A percentile compares a stretch with the other conserved stretches of the same genome.
phyloP scores from a whole-genome alignment of 2,329 filamentous ascomycete species.

The Thielaviopsis ethacetica region DNA sequence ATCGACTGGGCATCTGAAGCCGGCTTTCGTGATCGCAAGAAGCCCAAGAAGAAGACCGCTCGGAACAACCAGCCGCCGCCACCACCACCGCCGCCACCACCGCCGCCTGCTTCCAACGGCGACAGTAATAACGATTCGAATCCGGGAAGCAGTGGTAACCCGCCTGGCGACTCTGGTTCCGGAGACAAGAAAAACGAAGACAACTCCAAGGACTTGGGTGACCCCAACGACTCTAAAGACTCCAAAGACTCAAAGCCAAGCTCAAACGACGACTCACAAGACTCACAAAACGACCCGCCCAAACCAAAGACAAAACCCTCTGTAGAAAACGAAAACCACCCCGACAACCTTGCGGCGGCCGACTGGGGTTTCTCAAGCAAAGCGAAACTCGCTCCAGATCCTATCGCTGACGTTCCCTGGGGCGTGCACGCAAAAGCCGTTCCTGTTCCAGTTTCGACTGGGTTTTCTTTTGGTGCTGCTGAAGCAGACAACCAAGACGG shows the following conservation, averaged over 20 bases:
- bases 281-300: neutral
- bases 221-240: neutral
- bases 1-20: conserved; percentile 15
- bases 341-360: too few species aligned
- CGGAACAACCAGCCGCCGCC: neutral
- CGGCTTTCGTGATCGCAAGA: conserved; percentile 13
- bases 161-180: neutral
- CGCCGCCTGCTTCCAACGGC: neutral
- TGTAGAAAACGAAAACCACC: too few species aligned
- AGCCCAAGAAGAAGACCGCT: conserved; percentile 13
- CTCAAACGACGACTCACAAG: neutral
- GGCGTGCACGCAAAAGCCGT: too few species aligned
- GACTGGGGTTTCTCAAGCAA: too few species aligned
- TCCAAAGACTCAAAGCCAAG: neutral
- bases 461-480: too few species aligned
- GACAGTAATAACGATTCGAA: neutral
- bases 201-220: conserved; percentile 3
- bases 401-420: too few species aligned
- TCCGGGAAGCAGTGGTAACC: neutral
- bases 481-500: neutral
- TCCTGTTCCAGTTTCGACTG: too few species aligned
- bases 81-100: neutral
- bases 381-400: too few species aligned
- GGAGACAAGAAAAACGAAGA: conserved; percentile 12
- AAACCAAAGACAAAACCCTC: too few species aligned